These are phyloP conservation scores for Spergularia marina DNA, from an alignment of 148 eudicot species.

Conservation along the genomic window DNA sequence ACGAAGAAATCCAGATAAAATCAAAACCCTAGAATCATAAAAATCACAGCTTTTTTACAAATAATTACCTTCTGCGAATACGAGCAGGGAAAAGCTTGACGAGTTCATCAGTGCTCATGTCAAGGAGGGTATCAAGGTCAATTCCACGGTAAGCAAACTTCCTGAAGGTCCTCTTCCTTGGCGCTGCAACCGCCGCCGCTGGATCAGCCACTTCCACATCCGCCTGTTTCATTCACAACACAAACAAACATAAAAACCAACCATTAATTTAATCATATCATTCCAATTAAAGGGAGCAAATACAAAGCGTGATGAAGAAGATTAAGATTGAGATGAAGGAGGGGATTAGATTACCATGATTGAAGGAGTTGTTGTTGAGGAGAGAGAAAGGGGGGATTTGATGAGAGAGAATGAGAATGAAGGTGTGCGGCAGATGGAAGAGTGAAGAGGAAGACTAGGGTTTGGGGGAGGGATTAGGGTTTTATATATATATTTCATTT, in stretches of 20 bases:
- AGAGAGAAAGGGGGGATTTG: not conserved
- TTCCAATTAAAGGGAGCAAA: no score
- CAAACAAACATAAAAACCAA: not conserved
- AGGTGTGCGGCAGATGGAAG: not conserved
- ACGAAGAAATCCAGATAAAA: no score
- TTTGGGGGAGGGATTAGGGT: not conserved
- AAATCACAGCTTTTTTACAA: not conserved
- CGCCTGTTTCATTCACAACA: conserved; percentile 34
- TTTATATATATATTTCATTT: not conserved
- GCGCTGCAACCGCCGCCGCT: conserved; percentile 45
- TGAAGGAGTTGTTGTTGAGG: not conserved
- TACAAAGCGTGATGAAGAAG: no score
- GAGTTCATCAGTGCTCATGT: conserved; percentile 70
- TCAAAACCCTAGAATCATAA: not conserved
- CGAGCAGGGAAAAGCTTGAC: conserved; percentile 72
- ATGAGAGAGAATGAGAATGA: not conserved
- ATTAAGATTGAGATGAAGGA: not conserved
- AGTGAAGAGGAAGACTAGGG: not conserved
- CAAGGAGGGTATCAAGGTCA: conserved; percentile 77
- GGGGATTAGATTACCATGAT: conserved; percentile 5
- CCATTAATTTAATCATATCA: not conserved
- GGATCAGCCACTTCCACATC: conserved; percentile 50
- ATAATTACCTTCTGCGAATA: conserved; percentile 48
- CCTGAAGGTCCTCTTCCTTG: conserved; percentile 91
- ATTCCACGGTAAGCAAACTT: conserved; percentile 83